Evolutionary conservation across 2,329 filamentous ascomycete species (phyloP), one percentile per base, ranked within the genome.

Genomic region (Monilinia vaccinii-corymbosi): DNA sequence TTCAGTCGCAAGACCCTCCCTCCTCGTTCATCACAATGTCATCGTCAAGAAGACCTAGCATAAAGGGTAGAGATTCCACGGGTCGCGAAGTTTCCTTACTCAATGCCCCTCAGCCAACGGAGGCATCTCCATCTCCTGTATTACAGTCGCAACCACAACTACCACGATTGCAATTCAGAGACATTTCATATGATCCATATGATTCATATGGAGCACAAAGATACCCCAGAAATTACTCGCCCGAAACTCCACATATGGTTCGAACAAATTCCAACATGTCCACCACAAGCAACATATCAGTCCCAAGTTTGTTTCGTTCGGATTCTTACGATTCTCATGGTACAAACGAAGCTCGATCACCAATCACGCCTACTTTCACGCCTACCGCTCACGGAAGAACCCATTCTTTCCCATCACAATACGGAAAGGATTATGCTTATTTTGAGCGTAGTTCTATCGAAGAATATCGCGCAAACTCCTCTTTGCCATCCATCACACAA

Each of bases 271-370:
- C 69, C 4, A 61, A 73, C 63, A 68, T 62, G 57, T 79, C 79
- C 3, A 77, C 77, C 4, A 47, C 58, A 11, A 70, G 67, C 61
- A 61, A 49, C 45, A 50, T 59, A 13, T 68, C 66, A 4, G 68
- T 66, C 5, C 82, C 83, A 34, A 79, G 81, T 66, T 77, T 86
- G n/a, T 72, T 80, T 53, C 80, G 82, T 47, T 83, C 82, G 56
- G 75, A 83, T 65, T 85, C 83, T 0, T 85, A 82, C 70, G 83
- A 85, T 68, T 85, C 82, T 13, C 79, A 81, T 63, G 76, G 76
- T 65, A 82, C 79, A 70, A 77, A 75, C 67, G 81, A 82, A 59
- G 77, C 80, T 34, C 68, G 76, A 23, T 82, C 82, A 1, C 83
- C 83, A 28, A 66, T 82, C 61, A 85, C 82, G 0, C 82, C 82